Percentiles rank a stretch among this genome's conserved stretches.
These are phyloP conservation scores for Penicillium sclerotiorum DNA, from an alignment of 2,329 filamentous ascomycete genomes.

Conservation along the genomic window DNA sequence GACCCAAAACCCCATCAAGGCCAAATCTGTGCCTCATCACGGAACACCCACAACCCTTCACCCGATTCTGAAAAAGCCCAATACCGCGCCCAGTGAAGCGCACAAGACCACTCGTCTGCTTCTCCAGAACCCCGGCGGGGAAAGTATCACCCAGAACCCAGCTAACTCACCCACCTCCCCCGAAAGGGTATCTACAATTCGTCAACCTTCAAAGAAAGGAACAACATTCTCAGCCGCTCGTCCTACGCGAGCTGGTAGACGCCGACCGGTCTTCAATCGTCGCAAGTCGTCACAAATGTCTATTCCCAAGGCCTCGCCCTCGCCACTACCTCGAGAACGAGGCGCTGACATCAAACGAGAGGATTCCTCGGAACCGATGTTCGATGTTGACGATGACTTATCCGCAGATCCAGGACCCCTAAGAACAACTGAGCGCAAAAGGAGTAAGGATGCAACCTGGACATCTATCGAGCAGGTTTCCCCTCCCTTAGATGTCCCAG, in stretches of 20 bases:
- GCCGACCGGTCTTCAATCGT: slow-evolving; percentile 36
- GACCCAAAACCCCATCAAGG: neutral
- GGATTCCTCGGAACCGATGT: slow-evolving; percentile 3
- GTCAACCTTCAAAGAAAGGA: slow-evolving; percentile 30
- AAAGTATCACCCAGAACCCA: slow-evolving; percentile 30
- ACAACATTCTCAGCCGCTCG: slow-evolving; percentile 30
- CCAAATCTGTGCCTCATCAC: slow-evolving; percentile 2
- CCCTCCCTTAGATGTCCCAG: neutral
- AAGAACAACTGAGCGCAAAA: neutral
- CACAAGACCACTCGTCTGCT: slow-evolving; percentile 38
- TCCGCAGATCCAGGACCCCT: neutral
- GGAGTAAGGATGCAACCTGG: neutral
- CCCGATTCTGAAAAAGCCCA: slow-evolving; percentile 45
- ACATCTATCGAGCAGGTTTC: neutral
- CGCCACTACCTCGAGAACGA: slow-evolving; percentile 61
- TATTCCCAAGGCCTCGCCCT: slow-evolving; percentile 51
- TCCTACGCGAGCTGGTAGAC: slow-evolving; percentile 26
- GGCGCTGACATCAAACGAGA: neutral
- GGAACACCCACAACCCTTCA: slow-evolving; percentile 23
- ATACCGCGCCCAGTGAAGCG: slow-evolving; percentile 26
- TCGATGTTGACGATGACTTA: slow-evolving; percentile 7
- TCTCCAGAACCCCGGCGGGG: slow-evolving; percentile 26
- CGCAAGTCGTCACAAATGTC: slow-evolving; percentile 41
- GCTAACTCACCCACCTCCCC: slow-evolving; percentile 28
- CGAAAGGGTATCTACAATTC: slow-evolving; percentile 1